Evolutionary conservation across 2,329 filamentous ascomycete species (phyloP), one percentile per base, ranked within the genome.

Genomic region (Neurospora sp.): DNA sequence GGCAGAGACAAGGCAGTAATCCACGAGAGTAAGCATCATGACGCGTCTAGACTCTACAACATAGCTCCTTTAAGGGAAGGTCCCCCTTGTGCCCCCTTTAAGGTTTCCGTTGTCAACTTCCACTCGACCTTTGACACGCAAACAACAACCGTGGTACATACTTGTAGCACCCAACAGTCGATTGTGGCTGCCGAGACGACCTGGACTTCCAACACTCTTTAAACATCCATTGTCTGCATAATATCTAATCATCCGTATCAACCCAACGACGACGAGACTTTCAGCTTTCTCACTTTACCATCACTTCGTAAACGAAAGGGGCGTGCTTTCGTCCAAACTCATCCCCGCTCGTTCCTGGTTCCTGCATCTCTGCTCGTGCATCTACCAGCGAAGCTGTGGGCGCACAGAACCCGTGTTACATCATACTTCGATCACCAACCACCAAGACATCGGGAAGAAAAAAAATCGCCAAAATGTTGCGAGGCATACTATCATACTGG

Each of bases 401-500:
- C 28, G 52, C 52, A 62, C 52, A 62, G 23, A 36, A 28, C 52
- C 15, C 12, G 52, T 36, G 28, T 62, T 62, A 62, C 52, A 62
- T 62, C 52, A 62, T 62, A 33, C 19, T 4, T 15, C 5, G 19
- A 23, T 57, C 46, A 57, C 33, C 17, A 5, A 23, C 43, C 15
- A 66, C 17, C 41, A 66, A 43, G 43, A 37, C 23, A 66, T 12
- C n/a, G 5, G 5, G 19, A 39, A 1, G 3, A 28, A 28, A 40
- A 57, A 8, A 46, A 40, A 28, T 5, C 17, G 39, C 6, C 39
- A 70, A 66, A 17, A 76, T 76, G 75, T 68, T 76, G 40, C 72
- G 75, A 62, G 52, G 52, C 6, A 62, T 62, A 62, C 46, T 76
- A 46, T 76, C 75, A 62, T 76, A 77, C 41, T 77, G 75, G 75